Conservation (phyloP, 2,329 filamentous ascomycete genomes). For the Pseudocercospora fijiensis region DNA sequence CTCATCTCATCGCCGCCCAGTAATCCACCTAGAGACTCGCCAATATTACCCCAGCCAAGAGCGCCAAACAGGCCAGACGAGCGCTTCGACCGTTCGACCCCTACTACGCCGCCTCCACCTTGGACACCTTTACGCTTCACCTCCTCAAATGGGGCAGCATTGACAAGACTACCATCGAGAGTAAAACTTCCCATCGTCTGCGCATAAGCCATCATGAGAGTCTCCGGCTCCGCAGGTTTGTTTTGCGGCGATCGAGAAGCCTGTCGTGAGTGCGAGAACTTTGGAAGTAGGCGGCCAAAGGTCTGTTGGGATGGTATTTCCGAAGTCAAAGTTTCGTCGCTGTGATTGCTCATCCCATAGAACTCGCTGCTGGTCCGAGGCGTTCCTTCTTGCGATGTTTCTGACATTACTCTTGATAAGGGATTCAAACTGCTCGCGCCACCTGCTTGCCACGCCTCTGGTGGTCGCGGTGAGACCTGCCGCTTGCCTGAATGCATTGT, state of each 20-base stretch:
- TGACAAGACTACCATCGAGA: conserved; percentile 85
- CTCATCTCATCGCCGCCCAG: conserved; percentile 85
- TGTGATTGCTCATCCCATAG: conserved; percentile 92
- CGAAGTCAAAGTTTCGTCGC: conserved; percentile 86
- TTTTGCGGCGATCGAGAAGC: conserved; percentile 40
- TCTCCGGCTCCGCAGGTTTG: conserved; percentile 63
- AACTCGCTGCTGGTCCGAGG: conserved; percentile 92
- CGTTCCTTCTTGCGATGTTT: conserved; percentile 72
- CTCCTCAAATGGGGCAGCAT: conserved; percentile 86
- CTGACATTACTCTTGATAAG: conserved; percentile 69
- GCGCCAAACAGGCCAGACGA: conserved; percentile 77
- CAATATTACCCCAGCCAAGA: conserved; percentile 84
- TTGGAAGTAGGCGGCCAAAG: conserved; percentile 51
- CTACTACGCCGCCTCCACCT: conserved; percentile 77
- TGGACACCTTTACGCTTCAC: conserved; percentile 94
- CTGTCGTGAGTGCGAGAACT: conserved; percentile 45
- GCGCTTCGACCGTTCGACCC: conserved; percentile 70
- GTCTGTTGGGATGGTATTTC: conserved; percentile 64
- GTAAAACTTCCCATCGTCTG: conserved; percentile 91
- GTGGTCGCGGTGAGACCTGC: conserved; percentile 35
- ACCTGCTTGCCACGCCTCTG: conserved; percentile 33
- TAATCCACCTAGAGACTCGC: conserved; percentile 82
- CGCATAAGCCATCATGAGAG: conserved; percentile 96
- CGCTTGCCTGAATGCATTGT: conserved; percentile 40
- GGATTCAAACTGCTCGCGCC: conserved; percentile 57